Evolutionary conservation across 2,329 filamentous ascomycete species (phyloP).

Genomic region (Hirsutella thompsonii): DNA sequence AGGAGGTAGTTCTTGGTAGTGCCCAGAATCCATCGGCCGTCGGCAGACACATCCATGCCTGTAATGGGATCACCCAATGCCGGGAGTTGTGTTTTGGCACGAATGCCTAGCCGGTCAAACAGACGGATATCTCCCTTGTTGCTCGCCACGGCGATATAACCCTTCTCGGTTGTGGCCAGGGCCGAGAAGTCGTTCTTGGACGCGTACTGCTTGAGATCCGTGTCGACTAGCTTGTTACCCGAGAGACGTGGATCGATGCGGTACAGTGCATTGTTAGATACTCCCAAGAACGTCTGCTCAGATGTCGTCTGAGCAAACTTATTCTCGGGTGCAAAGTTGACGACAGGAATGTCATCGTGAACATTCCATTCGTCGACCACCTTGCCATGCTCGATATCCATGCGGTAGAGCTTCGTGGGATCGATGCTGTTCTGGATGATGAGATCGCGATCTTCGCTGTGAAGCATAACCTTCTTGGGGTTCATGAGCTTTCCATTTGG

Average conservation of each 20-base stretch:
- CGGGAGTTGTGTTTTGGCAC: slow-evolving; percentile 93
- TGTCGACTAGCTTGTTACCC: slow-evolving; percentile 85
- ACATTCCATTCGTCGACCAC: slow-evolving; percentile 98
- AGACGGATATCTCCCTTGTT: slow-evolving; percentile 97
- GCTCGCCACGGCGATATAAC: slow-evolving; percentile 90
- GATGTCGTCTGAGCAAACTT: slow-evolving; percentile 97
- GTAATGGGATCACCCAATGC: slow-evolving; percentile 91
- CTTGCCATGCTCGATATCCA: slow-evolving; percentile 97
- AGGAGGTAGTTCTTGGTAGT: slow-evolving; percentile 92
- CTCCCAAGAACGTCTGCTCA: slow-evolving; percentile 88
- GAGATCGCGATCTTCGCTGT: slow-evolving; percentile 81
- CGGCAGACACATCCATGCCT: slow-evolving; percentile 86
- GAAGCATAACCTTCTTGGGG: slow-evolving; percentile 93
- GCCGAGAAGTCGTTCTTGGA: slow-evolving; percentile 98
- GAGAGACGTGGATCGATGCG: slow-evolving; percentile 82
- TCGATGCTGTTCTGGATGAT: slow-evolving; percentile 74
- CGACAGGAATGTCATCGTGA: slow-evolving; percentile 88
- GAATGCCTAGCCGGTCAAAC: slow-evolving; percentile 91
- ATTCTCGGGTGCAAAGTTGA: slow-evolving; percentile 86
- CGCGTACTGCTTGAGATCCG: slow-evolving; percentile 86
- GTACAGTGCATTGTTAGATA: slow-evolving; percentile 86
- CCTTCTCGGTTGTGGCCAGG: slow-evolving; percentile 87
- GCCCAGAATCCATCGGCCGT: slow-evolving; percentile 89
- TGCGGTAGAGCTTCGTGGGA: slow-evolving; percentile 84
- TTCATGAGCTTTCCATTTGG: slow-evolving; percentile 78